Evolutionary conservation across 2,329 filamentous ascomycete species (phyloP).

Genomic region (Xylaria digitata): DNA sequence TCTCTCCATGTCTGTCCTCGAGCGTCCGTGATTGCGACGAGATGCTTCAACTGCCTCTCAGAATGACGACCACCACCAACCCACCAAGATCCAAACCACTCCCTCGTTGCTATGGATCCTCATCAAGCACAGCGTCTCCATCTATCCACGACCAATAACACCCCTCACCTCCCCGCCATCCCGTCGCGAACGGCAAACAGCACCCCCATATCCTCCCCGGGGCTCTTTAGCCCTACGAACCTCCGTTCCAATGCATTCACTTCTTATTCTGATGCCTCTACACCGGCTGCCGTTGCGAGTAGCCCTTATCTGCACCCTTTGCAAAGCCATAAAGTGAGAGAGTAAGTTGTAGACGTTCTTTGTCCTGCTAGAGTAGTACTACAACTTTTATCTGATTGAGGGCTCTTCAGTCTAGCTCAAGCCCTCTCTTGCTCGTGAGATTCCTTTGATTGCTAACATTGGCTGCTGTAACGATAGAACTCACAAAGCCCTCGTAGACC

Average conservation of each 20-base stretch:
- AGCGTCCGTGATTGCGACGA: slow-evolving; percentile 42
- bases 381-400: background rate
- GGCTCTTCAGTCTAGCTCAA: no score
- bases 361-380: slow-evolving; percentile 1
- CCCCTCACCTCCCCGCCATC: slow-evolving; percentile 53
- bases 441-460: slow-evolving; percentile 28
- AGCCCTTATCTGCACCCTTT: slow-evolving; percentile 76
- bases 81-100: slow-evolving; percentile 42
- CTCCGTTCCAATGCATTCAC: slow-evolving; percentile 56
- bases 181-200: slow-evolving; percentile 63
- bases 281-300: slow-evolving; percentile 60
- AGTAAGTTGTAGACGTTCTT: slow-evolving; percentile 65
- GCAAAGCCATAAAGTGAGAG: slow-evolving; percentile 78
- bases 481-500: slow-evolving; percentile 89
- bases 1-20: slow-evolving; percentile 18
- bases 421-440: background rate
- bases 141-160: slow-evolving; percentile 52
- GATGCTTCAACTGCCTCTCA: slow-evolving; percentile 47
- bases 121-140: slow-evolving; percentile 50
- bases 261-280: slow-evolving; percentile 63
- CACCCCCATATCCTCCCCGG: slow-evolving; percentile 70
- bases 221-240: slow-evolving; percentile 67
- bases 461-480: slow-evolving; percentile 65
- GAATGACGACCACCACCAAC: slow-evolving; percentile 47
- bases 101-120: slow-evolving; percentile 49